Evolutionary conservation across 441 rosid species (phyloP), one percentile per base, ranked within the genome.

Genomic region (Macaranga tanarius): DNA sequence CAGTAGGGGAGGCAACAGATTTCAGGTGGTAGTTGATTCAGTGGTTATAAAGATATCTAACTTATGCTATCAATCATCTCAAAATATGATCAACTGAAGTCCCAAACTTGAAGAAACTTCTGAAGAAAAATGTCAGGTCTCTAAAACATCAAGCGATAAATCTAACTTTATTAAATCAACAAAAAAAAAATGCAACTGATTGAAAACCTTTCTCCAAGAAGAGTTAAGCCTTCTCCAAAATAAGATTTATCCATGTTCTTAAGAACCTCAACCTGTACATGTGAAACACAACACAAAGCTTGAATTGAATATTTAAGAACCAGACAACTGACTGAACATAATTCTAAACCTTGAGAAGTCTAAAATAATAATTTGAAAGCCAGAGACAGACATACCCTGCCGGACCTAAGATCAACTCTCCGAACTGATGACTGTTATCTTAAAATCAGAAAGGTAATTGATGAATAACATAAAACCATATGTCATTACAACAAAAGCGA

Each of bases 161-260:
- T 20, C 38, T 9, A 64, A 20, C 47, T 38, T 55, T 23, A 22
- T n/a, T 45, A 55, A 70, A 74, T 42, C 42, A 69, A 42, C 34
- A 74, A 54, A 55, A 67, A 71, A 42, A 9, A 70, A 74, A 25
- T 51, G 65, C 40, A 71, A 38, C 55, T 44, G 22, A 42, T 10
- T 45, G 17, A 59, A 25, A 57, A 95, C 98, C 91, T 95, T 76
- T 89, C 84, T 11, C 92, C 94, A 62, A 90, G 84, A 75, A 93
- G 96, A 71, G 99, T 90, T 82, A 95, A 81, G 38, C 99, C 99
- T 82, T 93, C 98, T 67, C 99, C 99, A 81, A 95, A 95, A 73
- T 81, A 77, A 54, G 85, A 80, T 59, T 3, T 8, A 17, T 52
- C 88, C 98, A 95, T 91, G 75, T 76, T 76, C 25, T 89, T 82